These are phyloP conservation scores for Melastoma malabathricum DNA, from an alignment of 345 rosid species.

Conservation along the genomic window DNA sequence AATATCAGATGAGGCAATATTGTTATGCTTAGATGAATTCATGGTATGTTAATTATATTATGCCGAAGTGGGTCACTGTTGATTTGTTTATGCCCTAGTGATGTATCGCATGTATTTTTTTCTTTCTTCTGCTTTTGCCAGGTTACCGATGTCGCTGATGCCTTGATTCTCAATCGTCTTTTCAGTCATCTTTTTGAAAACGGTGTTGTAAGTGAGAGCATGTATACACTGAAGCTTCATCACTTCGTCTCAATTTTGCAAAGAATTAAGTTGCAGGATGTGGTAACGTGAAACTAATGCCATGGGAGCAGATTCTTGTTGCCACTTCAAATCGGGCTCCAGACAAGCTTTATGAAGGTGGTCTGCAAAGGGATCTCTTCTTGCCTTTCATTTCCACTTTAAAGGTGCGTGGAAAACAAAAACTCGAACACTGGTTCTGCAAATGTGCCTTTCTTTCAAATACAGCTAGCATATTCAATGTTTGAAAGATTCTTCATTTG, in stretches of 20 bases:
- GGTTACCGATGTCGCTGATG: conserved; percentile 99
- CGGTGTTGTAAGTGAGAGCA: conserved; percentile 63
- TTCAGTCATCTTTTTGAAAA: conserved; percentile 64
- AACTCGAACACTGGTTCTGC: not conserved
- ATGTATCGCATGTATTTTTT: not conserved
- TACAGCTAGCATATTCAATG: too few relatives aligned
- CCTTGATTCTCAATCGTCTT: conserved; percentile 80
- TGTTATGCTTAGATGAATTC: conserved; percentile 87
- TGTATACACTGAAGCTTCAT: not conserved
- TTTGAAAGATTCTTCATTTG: too few relatives aligned
- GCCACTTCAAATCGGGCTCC: conserved; percentile 97
- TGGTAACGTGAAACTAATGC: conserved; percentile 13
- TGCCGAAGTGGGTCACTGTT: not conserved
- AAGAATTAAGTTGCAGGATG: conserved; percentile 5
- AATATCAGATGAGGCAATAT: conserved; percentile 81
- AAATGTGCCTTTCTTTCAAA: not conserved
- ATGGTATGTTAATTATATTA: conserved; percentile 41
- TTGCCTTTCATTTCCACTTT: conserved; percentile 76
- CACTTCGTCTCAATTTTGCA: not conserved
- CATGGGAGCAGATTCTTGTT: conserved; percentile 70
- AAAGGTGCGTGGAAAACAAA: conserved; percentile 32
- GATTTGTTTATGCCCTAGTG: not conserved
- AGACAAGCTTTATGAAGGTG: conserved; percentile 95
- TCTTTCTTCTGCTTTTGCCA: conserved; percentile 14
- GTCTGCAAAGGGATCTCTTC: conserved; percentile 95